Evolutionary conservation across 805 yeast genomes (phyloP).

Genomic region (Schwanniomyces sp.): DNA sequence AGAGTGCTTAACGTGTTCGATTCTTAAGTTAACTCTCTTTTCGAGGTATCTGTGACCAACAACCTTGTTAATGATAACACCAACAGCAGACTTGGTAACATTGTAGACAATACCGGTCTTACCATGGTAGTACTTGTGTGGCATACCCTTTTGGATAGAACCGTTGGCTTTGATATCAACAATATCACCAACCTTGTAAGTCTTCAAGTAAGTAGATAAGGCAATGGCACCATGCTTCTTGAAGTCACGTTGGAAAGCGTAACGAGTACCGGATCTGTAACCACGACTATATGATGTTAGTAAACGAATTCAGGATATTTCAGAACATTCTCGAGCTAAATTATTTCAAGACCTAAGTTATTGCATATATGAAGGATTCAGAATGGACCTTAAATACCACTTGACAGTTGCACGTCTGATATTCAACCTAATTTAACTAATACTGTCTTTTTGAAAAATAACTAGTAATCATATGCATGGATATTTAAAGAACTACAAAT

Average conservation of each 20-base stretch:
- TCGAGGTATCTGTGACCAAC: conserved; percentile 99
- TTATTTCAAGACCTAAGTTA: not conserved
- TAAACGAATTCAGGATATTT: not conserved
- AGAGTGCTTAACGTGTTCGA: conserved; percentile 99
- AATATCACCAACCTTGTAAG: conserved; percentile 98
- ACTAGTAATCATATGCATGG: too few species aligned
- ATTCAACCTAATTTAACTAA: too few species aligned
- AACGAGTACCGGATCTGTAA: conserved; percentile 99
- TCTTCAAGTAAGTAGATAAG: conserved; percentile 94
- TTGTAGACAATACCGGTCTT: conserved; percentile 99
- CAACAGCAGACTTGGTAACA: conserved; percentile 97
- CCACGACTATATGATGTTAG: conserved; percentile 57
- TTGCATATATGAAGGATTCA: conserved; percentile 17
- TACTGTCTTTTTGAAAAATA: too few species aligned
- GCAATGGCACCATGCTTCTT: conserved; percentile 94
- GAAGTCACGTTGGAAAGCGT: conserved; percentile 99
- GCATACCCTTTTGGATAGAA: conserved; percentile 99
- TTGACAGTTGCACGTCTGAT: not conserved
- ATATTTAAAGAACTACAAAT: too few species aligned
- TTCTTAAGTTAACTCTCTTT: conserved; percentile 97
- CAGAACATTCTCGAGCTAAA: not conserved
- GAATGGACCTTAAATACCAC: too few species aligned
- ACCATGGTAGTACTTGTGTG: conserved; percentile 99
- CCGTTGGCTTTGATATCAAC: conserved; percentile 99
- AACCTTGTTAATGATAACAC: conserved; percentile 97